Base-by-base conservation (phyloP, 768 basidiomycete species). In the Lactifluus echinatus region DNA sequence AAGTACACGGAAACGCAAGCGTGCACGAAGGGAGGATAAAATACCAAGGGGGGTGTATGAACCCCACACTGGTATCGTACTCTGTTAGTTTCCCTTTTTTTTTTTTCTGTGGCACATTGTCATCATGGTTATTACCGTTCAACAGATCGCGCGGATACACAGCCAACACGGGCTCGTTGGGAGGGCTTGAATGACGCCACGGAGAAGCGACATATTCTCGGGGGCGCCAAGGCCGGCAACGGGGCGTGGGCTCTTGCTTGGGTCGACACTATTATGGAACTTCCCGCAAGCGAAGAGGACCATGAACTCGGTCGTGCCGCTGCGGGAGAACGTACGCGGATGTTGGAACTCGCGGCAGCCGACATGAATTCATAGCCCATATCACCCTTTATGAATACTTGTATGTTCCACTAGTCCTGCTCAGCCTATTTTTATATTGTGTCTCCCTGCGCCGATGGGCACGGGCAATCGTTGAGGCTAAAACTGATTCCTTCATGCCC, bases 191-290 rank as follows among this genome's bases (percentile, higher is more conserved):
- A 80, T 8, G 77, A 80, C 59, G 66, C 72, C 0, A 66, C 65
- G 0, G 72, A 70, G 17, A 76, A 76, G 60, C 73, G 72, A 33
- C 69, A 64, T 1, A 70, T 87, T 21, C 71, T 88, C 8, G 88
- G 87, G 0, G 87, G 86, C 2, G 79, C 83, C 0, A 88, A 87
- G 68, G 80, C 79, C 2, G 89, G 91, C 7, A 83, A 85, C 63
- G 82, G 80, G 0, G 88, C 85, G 4, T 92, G 90, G 91, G 87
- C 79, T 0, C 68, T 92, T 49, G 85, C 87, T 4, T 89, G 85
- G 81, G 75, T 90, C 19, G 89, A 90, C 57, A 77, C 75, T 0
- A 69, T 71, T 34, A 72, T 78, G 64, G 75, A 77, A 53, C 48
- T 74, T 1, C 64, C 55, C 15, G 39, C 34, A 6, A 39, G 42